Conservation (phyloP, 2,329 filamentous ascomycete genomes). For the Apiospora arundinis region DNA sequence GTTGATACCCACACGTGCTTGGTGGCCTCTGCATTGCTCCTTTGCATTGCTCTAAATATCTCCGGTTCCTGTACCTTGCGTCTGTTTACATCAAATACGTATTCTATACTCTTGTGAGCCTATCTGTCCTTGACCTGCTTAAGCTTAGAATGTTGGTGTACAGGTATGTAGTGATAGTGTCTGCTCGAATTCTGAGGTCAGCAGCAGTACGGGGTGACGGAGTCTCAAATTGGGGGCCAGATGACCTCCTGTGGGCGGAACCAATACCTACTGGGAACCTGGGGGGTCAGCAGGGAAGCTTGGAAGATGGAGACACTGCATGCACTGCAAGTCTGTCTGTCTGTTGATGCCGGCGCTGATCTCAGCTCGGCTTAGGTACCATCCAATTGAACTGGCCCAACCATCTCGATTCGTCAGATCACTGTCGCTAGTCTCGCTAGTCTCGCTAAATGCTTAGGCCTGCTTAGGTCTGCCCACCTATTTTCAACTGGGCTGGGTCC, state of each 20-base stretch:
- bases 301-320: not conserved
- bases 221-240: not conserved
- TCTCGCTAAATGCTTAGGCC: not conserved
- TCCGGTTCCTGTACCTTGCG: not conserved
- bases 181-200: not conserved
- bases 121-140: not conserved
- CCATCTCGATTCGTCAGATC: slow-evolving; percentile 15
- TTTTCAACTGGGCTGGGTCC: not conserved
- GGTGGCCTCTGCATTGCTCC: not conserved
- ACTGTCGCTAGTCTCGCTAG: slow-evolving; percentile 8
- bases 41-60: not conserved
- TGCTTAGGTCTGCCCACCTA: not conserved
- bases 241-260: not conserved
- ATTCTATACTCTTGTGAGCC: not conserved
- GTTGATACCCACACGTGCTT: not conserved
- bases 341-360: not conserved
- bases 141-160: not conserved
- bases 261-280: not conserved
- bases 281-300: slow-evolving; percentile 8
- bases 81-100: not conserved
- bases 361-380: slow-evolving; percentile 2
- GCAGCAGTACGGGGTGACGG: not conserved
- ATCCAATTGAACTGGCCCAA: not conserved
- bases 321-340: not conserved
- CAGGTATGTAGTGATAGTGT: not conserved